Percentiles rank a stretch among this genome's conserved stretches.
These are phyloP conservation scores for Globisporangium irregulare DNA, from an alignment of 352 stramenopile genomes.

Conservation along the genomic window DNA sequence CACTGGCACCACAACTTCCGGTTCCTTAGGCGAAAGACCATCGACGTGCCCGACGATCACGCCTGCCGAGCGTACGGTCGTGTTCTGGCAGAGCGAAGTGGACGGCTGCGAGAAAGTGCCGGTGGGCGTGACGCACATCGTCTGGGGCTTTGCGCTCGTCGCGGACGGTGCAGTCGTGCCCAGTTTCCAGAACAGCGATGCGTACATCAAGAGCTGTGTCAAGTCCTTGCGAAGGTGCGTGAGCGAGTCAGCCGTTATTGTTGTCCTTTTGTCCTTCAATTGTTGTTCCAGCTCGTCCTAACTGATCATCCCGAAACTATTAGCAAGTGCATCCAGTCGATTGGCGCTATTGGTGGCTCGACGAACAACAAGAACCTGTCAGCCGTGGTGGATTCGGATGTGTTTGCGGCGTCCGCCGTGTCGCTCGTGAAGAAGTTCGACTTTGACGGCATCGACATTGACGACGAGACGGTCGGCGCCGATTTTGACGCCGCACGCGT, in stretches of 20 bases:
- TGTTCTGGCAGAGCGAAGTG: constrained; percentile 82
- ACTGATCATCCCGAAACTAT: neutral
- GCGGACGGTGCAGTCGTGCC: constrained; percentile 42
- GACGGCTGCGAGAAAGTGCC: constrained; percentile 66
- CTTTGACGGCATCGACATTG: constrained; percentile 71
- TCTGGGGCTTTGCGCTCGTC: constrained; percentile 75
- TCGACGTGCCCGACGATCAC: constrained; percentile 28
- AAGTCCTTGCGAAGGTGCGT: constrained; percentile 38
- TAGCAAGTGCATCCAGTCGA: constrained; percentile 55
- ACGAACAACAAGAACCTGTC: constrained; percentile 72
- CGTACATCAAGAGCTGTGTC: constrained; percentile 55
- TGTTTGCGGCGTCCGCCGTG: constrained; percentile 51
- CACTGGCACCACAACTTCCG: neutral
- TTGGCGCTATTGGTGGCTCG: constrained; percentile 66
- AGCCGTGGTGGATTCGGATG: constrained; percentile 30
- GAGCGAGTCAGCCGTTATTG: neutral
- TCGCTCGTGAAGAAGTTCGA: constrained; percentile 56
- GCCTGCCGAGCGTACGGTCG: constrained; percentile 56
- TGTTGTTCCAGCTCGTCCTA: neutral
- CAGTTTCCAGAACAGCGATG: constrained; percentile 59
- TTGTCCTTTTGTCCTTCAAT: neutral
- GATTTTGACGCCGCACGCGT: constrained; percentile 53
- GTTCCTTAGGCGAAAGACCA: constrained; percentile 3
- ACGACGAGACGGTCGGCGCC: constrained; percentile 67
- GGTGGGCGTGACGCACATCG: constrained; percentile 65